Base-by-base conservation (phyloP, 2,329 filamentous ascomycete genomes). In the Teratosphaeria viscida region DNA sequence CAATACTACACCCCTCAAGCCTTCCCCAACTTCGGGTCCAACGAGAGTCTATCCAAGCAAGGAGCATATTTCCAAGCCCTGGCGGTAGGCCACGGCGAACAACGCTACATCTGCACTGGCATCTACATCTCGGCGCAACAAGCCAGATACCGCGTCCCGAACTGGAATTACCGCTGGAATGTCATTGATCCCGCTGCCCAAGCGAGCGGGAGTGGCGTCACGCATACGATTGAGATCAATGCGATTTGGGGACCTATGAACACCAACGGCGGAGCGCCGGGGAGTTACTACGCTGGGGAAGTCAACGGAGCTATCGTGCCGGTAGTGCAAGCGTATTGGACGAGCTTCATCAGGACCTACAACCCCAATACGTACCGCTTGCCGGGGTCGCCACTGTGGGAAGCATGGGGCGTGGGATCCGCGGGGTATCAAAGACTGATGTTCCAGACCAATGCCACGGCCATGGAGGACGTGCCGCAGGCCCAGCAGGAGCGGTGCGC, bases 101-200 rank as follows among this genome's bases (percentile, higher is more conserved):
- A 87, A 65, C 78, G 84, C 5, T 87, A 87, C 70, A 84, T 77
- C 64, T 89, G 86, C 64, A 83, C 85, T 0, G 81, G 81, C 0
- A 76, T 86, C 47, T 81, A 78, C 71, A 74, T 86, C 67, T 79
- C 78, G 1, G 68, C 75, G 8, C 71, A 74, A 1, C 75, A 75
- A 54, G 72, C 73, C 2, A 64, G 68, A 29, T 65, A 75, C 58
- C 73, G 73, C 14, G 29, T 69, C 19, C 66, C 70, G 1, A 82
- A 79, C 27, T 92, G 82, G 80, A 86, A 84, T 68, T 92, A 92
- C 70, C 82, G 82, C 52, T 89, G 85, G 74, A 81, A 86, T 59
- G 87, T 90, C 3, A 74, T 82, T 52, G 86, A 89, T 62, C 79
- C 81, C 0, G 66, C 67, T 0, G 75, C 82, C 54, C 73, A 82